These are phyloP conservation scores for Suhomyces atakaporum DNA, from an alignment of 1,139 yeast species.

Conservation along the genomic window DNA sequence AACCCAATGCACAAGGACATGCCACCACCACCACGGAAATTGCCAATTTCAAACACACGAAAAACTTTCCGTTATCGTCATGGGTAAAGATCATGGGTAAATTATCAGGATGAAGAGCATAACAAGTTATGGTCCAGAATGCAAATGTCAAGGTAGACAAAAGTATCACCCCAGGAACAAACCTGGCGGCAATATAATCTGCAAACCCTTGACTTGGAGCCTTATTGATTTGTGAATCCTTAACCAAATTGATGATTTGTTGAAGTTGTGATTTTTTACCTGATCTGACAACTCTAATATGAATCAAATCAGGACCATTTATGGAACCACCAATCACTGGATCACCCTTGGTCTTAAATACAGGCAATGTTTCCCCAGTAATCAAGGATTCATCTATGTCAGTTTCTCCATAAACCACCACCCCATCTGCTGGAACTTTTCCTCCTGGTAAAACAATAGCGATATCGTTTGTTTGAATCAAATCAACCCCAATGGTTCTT, in stretches of 20 bases:
- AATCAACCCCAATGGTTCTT: conserved; percentile 60
- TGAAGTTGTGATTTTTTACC: conserved; percentile 87
- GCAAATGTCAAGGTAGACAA: conserved; percentile 66
- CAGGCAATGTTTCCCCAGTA: conserved; percentile 88
- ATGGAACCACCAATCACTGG: conserved; percentile 86
- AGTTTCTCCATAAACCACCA: conserved; percentile 71
- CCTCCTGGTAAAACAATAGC: conserved; percentile 83
- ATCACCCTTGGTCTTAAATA: conserved; percentile 61
- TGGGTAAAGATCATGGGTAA: conserved; percentile 60
- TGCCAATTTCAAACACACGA: conserved; percentile 76
- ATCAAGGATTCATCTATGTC: conserved; percentile 85
- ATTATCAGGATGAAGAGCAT: conserved; percentile 28
- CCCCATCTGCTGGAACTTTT: conserved; percentile 90
- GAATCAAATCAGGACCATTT: conserved; percentile 75
- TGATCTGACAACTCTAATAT: conserved; percentile 64
- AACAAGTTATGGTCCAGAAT: conserved; percentile 59
- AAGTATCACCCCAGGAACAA: conserved; percentile 74
- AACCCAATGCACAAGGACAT: conserved; percentile 95
- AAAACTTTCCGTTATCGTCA: conserved; percentile 58
- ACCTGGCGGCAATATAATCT: conserved; percentile 79
- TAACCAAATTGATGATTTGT: conserved; percentile 82
- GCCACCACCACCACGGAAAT: conserved; percentile 96
- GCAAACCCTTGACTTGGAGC: conserved; percentile 93
- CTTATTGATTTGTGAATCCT: conserved; percentile 82
- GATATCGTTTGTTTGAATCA: conserved; percentile 75